Conservation (phyloP, 1,284 basidiomycete genomes). For the Cystobasidium slooffiae region DNA sequence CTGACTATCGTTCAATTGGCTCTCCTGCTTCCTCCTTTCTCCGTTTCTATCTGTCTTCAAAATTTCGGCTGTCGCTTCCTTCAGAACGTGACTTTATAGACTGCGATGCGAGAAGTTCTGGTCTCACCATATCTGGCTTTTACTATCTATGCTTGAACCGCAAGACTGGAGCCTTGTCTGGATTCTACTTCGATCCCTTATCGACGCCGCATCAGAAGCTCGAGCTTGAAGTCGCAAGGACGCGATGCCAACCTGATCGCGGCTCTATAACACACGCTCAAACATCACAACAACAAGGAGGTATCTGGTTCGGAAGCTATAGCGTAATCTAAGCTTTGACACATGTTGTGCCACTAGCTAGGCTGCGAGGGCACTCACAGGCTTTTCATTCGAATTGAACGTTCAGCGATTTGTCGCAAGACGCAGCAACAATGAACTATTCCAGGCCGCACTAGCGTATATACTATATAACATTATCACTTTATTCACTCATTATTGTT, state of each 20-base stretch:
- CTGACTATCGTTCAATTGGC: not conserved
- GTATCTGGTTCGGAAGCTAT: conserved; percentile 36
- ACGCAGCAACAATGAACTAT: too few species aligned
- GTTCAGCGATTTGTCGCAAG: too few species aligned
- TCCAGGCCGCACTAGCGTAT: too few species aligned
- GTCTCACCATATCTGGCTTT: conserved; percentile 42
- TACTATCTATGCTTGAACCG: conserved; percentile 43
- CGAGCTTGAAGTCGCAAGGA: conserved; percentile 21
- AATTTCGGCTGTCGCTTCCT: not conserved
- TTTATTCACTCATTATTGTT: too few species aligned
- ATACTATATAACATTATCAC: too few species aligned
- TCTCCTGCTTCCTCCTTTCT: not conserved
- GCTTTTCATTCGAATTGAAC: too few species aligned
- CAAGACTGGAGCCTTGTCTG: conserved; percentile 28
- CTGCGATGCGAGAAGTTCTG: conserved; percentile 31
- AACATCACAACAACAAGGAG: conserved; percentile 11
- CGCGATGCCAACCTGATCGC: not conserved
- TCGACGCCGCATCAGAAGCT: conserved; percentile 39
- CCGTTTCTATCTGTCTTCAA: not conserved
- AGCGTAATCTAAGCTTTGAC: conserved; percentile 6
- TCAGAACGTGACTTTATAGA: conserved; percentile 43
- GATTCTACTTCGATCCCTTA: conserved; percentile 41
- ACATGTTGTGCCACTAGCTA: not conserved
- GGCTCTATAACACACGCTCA: too few species aligned
- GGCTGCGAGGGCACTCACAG: not conserved